Conservation (phyloP, 257 asterid genomes). For the Penstemon barbatus region DNA sequence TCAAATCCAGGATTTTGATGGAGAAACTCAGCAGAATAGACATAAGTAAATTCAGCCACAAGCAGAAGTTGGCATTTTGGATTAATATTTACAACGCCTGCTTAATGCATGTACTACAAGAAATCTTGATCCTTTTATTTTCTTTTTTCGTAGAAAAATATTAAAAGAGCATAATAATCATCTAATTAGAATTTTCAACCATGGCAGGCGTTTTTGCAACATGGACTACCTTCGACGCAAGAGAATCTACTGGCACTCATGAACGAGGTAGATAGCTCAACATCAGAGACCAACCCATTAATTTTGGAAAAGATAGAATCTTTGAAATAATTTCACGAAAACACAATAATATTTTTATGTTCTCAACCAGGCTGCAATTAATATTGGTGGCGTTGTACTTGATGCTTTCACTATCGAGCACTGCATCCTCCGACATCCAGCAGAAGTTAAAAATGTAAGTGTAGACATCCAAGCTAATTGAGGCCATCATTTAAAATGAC, state of each 20-base stretch:
- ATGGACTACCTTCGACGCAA: constrained; percentile 72
- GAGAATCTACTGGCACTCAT: constrained; percentile 61
- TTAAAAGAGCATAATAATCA: not conserved
- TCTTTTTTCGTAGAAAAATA: not conserved
- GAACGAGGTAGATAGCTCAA: constrained; percentile 58
- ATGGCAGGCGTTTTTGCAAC: constrained; percentile 77
- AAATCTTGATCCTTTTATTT: constrained; percentile 21
- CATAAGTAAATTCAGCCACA: constrained; percentile 63
- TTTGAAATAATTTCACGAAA: constrained; percentile 13
- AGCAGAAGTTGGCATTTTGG: constrained; percentile 96
- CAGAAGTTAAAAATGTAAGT: constrained; percentile 67
- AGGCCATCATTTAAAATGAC: not conserved
- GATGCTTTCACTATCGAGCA: constrained; percentile 83
- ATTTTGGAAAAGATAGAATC: not conserved
- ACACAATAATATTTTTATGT: constrained; percentile 15
- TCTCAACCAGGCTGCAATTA: constrained; percentile 63
- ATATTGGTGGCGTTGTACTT: constrained; percentile 70
- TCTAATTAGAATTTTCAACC: constrained; percentile 15
- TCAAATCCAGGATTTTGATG: constrained; percentile 60
- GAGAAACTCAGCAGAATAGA: constrained; percentile 65
- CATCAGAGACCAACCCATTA: not conserved
- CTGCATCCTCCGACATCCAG: constrained; percentile 81
- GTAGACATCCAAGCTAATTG: constrained; percentile 9
- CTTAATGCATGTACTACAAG: constrained; percentile 78
- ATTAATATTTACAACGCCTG: constrained; percentile 80